Conservation (phyloP, 371 early-diverging fungal species). For the Massospora cicadina region DNA sequence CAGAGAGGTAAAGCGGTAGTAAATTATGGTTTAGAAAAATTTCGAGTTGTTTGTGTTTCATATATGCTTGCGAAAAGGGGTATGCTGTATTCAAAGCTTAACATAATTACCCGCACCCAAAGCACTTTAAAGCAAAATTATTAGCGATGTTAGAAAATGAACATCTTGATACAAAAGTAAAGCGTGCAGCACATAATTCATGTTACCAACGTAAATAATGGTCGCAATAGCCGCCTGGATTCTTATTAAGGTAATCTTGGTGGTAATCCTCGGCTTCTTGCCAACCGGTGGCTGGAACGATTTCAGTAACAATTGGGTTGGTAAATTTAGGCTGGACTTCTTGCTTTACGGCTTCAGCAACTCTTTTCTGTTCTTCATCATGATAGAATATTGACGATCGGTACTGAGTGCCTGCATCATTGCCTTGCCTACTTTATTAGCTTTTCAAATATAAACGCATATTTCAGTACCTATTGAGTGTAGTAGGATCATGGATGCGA, state of each 20-base stretch:
- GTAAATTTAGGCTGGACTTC: conserved; percentile 40
- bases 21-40: too few relatives aligned
- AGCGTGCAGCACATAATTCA: too few relatives aligned
- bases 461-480: conserved; percentile 19
- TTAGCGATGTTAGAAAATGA: too few relatives aligned
- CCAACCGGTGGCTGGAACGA: conserved; percentile 48
- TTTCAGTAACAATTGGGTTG: conserved; percentile 47
- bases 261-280: conserved; percentile 83
- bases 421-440: conserved; percentile 24
- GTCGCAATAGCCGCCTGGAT: conserved; percentile 14
- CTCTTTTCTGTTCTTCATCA: conserved; percentile 39
- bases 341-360: conserved; percentile 48
- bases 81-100: too few relatives aligned
- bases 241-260: conserved; percentile 45
- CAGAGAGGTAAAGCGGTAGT: too few relatives aligned
- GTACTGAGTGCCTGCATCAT: conserved; percentile 69
- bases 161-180: too few relatives aligned
- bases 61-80: too few relatives aligned
- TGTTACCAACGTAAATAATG: conserved; percentile 6
- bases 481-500: conserved; percentile 58
- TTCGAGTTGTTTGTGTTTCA: too few relatives aligned
- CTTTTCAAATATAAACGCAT: conserved; percentile 17
- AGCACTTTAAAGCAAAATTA: too few relatives aligned
- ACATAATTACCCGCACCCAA: too few relatives aligned
- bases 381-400: conserved; percentile 76